Base-by-base conservation (phyloP, 768 basidiomycete genomes). In the Lyophyllum atratum region DNA sequence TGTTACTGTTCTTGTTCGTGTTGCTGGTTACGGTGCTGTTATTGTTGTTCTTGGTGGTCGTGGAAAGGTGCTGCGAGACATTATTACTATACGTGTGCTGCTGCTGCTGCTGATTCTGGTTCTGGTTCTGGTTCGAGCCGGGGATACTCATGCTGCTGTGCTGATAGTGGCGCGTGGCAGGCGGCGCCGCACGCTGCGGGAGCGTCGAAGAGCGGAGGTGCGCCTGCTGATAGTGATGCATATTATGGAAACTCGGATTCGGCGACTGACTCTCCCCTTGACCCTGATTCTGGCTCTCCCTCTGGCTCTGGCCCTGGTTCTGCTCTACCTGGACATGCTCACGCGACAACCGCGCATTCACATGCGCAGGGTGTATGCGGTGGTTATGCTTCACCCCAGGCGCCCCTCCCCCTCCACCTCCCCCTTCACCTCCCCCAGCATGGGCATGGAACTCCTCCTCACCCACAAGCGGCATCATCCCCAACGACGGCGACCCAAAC, bases 101-200 rank as follows among this genome's bases (percentile, higher is more conserved):
- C 5, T 29, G 12, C 69, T 70, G 52, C 63, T 54, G 49, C 51
- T 48, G 53, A 8, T 37, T 42, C 42, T 50, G 52, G 42, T 40
- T 52, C 34, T 40, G 50, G 14, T 17, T 46, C 12, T 49, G 48
- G 21, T 34, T 24, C 25, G 52, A 31, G 29, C 53, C 33, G 11
- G 75, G 69, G 52, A 79, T 70, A 59, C 78, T 81, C 75, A 81
- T 76, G 59, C 78, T 80, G 56, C 64, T 81, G 59, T 80, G 79
- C 64, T 79, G 78, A 60, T 72, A 75, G 65, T 82, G 80, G 12
- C 80, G 70, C 59, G 70, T 64, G 52, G 62, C 62, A 59, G 72
- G 54, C 58, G 61, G 42, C 55, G 73, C 62, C 47, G 70, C 63
- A 11, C 75, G 78, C 55, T 74, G 76, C 22, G 79, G 79, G 56